Evolutionary conservation across 2,329 filamentous ascomycete species (phyloP), one percentile per base, ranked within the genome.

Genomic region (Celoporthe dispersa): DNA sequence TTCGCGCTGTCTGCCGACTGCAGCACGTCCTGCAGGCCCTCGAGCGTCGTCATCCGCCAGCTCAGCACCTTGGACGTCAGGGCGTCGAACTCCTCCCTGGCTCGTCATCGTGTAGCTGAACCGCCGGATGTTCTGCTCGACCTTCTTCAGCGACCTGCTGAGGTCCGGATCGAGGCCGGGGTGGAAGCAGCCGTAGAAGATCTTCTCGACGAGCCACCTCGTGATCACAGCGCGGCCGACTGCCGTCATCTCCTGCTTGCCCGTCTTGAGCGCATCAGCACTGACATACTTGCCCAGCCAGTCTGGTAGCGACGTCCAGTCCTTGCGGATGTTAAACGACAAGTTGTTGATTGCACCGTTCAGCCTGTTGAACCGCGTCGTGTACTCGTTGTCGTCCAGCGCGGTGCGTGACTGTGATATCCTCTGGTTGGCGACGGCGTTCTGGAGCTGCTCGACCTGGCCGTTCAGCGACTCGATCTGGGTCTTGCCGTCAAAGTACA

Each of bases 181-280:
- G 77, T 99, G 96, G 82, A 99, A 98, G 80, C 92, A 94, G 67
- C 91, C 91, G 79, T 97, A 91, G 79, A 98, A 97, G 59, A 98
- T 88, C 77, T 97, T 93, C 62, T 97, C 93, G 33, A 95, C 90
- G 7, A 99, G 83, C 94, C 95, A 99, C 71, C 91, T 89, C 37
- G 92, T 92, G 75, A 99, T 94, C 73, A 94, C 90, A 16, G 95
- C 94, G 67, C 95, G 90, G 22, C 96, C 96, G 33, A 97, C 92
- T 6, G 94, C 94, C 8, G 94, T 98, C 96, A 99, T 99, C 80
- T 99, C 96, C 79, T 98, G 94, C 78, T 94, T 97, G 72, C 94
- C 96, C 12, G 91, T 94, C 75, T 91, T 88, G 67, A 97, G 86
- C 0, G 94, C 95, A 76, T 97, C 94, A 66, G 91, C 86, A 79